Conservation (phyloP, 169 alveolate species). For the Toxoplasma gondii region DNA sequence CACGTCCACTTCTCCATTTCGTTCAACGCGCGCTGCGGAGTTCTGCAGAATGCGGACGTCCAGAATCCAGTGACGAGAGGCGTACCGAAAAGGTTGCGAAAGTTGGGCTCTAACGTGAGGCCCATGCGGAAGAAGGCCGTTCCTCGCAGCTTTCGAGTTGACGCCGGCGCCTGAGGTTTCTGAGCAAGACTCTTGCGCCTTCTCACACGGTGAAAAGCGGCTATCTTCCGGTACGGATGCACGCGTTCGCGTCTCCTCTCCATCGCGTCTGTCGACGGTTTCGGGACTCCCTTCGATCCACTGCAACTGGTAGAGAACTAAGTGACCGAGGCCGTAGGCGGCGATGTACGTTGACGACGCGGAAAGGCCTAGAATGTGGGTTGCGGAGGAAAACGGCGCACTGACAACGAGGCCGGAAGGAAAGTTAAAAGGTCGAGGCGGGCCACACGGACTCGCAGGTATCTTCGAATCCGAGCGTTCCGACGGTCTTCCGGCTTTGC, state of each 20-base stretch:
- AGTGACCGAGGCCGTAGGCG: constrained; percentile 12
- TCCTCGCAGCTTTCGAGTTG: background rate
- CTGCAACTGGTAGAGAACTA: background rate
- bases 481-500: background rate
- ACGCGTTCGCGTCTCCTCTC: background rate
- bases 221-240: background rate
- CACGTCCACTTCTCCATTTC: background rate
- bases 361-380: background rate
- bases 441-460: background rate
- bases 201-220: too few relatives aligned
- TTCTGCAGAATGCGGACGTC: background rate
- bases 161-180: too few relatives aligned
- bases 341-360: background rate
- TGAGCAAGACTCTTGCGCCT: too few relatives aligned
- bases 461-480: background rate
- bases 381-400: background rate
- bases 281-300: background rate
- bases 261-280: background rate
- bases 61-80: background rate
- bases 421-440: background rate
- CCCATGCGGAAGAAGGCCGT: background rate
- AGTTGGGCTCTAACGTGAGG: background rate
- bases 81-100: background rate
- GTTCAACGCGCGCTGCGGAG: background rate
- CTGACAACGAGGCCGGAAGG: background rate